Conservation (phyloP, 2,329 filamentous ascomycete species). For the Hawksworthiomyces lignivorus region DNA sequence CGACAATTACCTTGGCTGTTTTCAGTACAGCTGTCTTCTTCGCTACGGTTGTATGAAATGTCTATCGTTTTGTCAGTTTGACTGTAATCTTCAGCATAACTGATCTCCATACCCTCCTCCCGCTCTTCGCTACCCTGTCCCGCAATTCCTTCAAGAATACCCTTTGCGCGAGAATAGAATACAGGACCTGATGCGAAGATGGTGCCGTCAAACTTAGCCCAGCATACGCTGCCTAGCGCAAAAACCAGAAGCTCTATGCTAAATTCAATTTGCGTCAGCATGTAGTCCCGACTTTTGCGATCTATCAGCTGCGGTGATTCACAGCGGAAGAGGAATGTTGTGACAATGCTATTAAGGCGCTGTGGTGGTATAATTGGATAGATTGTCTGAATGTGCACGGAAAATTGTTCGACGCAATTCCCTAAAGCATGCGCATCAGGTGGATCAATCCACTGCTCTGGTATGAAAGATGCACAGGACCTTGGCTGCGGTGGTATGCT, state of each 20-base stretch:
- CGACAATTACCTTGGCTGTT: too few relatives aligned
- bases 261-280: background rate
- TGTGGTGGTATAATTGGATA: conserved; percentile 9
- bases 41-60: background rate
- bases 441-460: background rate
- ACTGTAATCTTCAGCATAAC: too few relatives aligned
- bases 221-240: conserved; percentile 12
- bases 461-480: background rate
- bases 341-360: background rate
- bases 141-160: conserved; percentile 2
- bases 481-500: background rate
- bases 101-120: too few relatives aligned
- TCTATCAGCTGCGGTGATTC: background rate
- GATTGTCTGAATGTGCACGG: conserved; percentile 7
- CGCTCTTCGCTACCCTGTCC: background rate
- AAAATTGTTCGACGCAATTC: conserved; percentile 5
- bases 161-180: conserved; percentile 9
- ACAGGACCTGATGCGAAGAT: conserved; percentile 6
- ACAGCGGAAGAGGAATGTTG: background rate
- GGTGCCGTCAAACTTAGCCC: conserved; percentile 7
- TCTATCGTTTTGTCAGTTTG: background rate
- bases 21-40: background rate
- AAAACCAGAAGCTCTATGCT: conserved; percentile 13
- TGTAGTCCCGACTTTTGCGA: background rate
- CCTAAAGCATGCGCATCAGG: background rate